Evolutionary conservation across 257 asterid genomes (phyloP), one percentile per base, ranked within the genome.

Genomic region (Paulownia fortunei): DNA sequence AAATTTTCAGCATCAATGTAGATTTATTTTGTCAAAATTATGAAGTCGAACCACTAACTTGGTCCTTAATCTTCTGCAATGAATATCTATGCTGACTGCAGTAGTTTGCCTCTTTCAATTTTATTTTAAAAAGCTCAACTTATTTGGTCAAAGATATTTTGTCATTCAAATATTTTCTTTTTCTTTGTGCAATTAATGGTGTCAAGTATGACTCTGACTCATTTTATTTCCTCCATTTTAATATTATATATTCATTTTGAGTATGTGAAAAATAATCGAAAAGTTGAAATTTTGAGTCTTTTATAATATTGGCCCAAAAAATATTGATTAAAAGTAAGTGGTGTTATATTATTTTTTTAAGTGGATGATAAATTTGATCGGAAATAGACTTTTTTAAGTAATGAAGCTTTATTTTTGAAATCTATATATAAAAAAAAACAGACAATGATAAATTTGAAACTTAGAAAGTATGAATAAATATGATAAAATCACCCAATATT

Each of bases 171-270:
- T 5, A 37, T 5, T 6, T 69, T n/a, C 1, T 3, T 49, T 27
- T 69, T 69, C 61, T 15, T 27, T 26, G 62, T 47, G 46, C 62
- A 69, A 49, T 69, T 69, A 69, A 47, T 67, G n/a, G 73, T 21
- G 56, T 19, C 23, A 56, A 41, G 73, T 69, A 21, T n/a, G 73
- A 68, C 13, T 21, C 44, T 44, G 34, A 42, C 58, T 13, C 9
- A 44, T 4, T 15, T 37, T 39, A 23, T 0, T 21, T 41, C 2
- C 54, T 5, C 4, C 1, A 2, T 21, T 64, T 36, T 16, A 60
- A 10, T 26, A 1, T 27, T 60, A 60, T 18, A 60, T 18, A 60
- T 60, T 26, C 13, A 23, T 46, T 69, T 69, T 69, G 62, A 69
- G 47, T 27, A 69, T 30, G 24, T 47, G 8, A 39, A 39, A 16